Evolutionary conservation across 2,329 filamentous ascomycete species (phyloP), one percentile per base, ranked within the genome.

Genomic region (Purpureocillium lavendulum): DNA sequence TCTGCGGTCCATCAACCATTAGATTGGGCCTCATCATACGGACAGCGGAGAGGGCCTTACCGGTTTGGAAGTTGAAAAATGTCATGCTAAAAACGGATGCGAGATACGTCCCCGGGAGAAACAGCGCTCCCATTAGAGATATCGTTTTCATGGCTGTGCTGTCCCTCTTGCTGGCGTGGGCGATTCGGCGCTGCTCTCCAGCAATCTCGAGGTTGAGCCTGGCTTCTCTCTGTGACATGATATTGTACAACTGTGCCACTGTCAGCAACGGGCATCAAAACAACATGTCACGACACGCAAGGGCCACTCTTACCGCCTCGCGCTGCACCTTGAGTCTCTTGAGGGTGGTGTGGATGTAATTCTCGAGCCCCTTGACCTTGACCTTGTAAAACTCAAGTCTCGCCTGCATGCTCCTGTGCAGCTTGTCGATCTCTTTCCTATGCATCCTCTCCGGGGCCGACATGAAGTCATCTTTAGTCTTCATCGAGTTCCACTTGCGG

Each of bases 21-120:
- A n/a, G n/a, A n/a, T n/a, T n/a, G n/a, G n/a, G n/a, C n/a, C n/a
- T n/a, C n/a, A n/a, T n/a, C n/a, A 7, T 16, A 12, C 30, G 26
- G 28, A 14, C 5, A 30, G 9, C n/a, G 32, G 10, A 21, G 32
- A 15, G 35, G 39, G 9, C 45, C 57, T 45, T 53, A 67, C 67
- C 59, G 30, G 63, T 58, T 46, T 70, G 69, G 48, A 80, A 81
- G 57, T 81, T 70, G 61, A 82, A 82, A 54, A 82, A 82, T 0
- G 75, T 75, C 75, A 80, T 82, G 62, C 70, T 73, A 49, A 82
- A 82, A 17, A 82, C 64, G 1, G 77, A 81, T 8, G 77, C 70
- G 14, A 82, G 65, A 46, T 73, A 79, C 1, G 76, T 80, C 2
- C 76, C 77, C 0, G 77, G 77, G 6, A 82, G 61, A 49, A 82